Evolutionary conservation across 176 grass and related monocot genomes (phyloP), one percentile per base, ranked within the genome.

Genomic region (Chloris gayana): DNA sequence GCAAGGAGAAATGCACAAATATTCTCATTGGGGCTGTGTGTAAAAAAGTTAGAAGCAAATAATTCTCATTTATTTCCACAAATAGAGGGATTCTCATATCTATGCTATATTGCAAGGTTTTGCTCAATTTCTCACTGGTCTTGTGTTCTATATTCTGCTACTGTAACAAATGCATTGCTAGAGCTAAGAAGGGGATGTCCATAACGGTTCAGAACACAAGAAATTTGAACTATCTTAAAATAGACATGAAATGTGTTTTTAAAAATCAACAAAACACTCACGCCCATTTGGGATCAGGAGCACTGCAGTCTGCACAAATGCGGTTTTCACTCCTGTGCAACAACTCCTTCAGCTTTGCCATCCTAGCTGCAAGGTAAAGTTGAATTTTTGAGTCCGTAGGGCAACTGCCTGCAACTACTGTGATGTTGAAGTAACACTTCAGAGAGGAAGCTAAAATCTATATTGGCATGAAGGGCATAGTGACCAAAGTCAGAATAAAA

Each of bases 281-380:
- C 94, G 84, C 94, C 91, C 91, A 97, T 88, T 97, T 97, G 54
- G 91, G 91, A 91, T 97, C 94, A 74, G 89, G 84, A 13, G 82
- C 81, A 2, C 84, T 53, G 47, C 87, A 97, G 80, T 97, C 94
- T 14, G 91, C 94, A 75, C 94, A 97, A 56, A 94, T 75, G 54
- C 84, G 89, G 58, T 94, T 94, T 34, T 91, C 94, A 3, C 89
- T 91, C 77, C 65, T 89, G 44, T 83, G 78, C 59, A 89, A 61
- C 21, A 97, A 67, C 51, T 91, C 84, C 49, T 81, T 88, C 11
- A 97, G 64, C 75, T 88, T 97, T 58, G 46, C 83, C 73, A 78
- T 89, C 39, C 69, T 90, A 78, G 60, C 94, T 97, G 78, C 79
- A 67, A 75, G n/a, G 33, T 47, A 70, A 83, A 82, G 4, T 17